A percentile compares a stretch with the other conserved stretches of the same genome.
Conservation (phyloP, 2,329 filamentous ascomycete species). For the Fusarium decemcellulare region DNA sequence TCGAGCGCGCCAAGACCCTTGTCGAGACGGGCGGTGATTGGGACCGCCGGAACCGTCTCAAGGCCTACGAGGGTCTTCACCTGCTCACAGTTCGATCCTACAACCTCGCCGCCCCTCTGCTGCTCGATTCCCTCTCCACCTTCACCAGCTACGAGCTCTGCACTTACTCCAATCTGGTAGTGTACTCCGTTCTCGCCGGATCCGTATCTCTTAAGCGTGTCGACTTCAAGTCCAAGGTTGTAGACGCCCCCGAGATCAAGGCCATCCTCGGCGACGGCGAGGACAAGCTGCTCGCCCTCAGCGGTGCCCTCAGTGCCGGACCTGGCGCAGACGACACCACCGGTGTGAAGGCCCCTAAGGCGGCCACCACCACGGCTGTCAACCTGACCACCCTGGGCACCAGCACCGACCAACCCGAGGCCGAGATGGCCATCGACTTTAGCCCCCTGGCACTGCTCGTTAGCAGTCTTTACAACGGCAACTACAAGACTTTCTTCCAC, state of each 20-base stretch:
- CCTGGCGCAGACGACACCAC: constrained; percentile 86
- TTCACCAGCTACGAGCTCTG: constrained; percentile 99
- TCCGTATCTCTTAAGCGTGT: constrained; percentile 95
- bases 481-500: constrained; percentile 95
- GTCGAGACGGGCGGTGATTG: constrained; percentile 98
- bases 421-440: constrained; percentile 90
- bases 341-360: constrained; percentile 69
- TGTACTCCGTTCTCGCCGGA: constrained; percentile 95
- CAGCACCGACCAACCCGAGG: constrained; percentile 79
- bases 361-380: constrained; percentile 73
- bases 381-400: constrained; percentile 89
- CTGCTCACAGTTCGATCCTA: constrained; percentile 94
- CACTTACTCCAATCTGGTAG: constrained; percentile 93
- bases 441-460: constrained; percentile 89
- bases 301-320: constrained; percentile 85
- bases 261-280: constrained; percentile 93
- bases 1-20: constrained; percentile 89
- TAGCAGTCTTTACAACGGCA: constrained; percentile 90
- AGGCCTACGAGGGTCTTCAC: constrained; percentile 97
- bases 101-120: constrained; percentile 88
- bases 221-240: constrained; percentile 99
- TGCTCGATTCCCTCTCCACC: constrained; percentile 96
- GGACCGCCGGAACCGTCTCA: constrained; percentile 97
- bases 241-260: constrained; percentile 98
- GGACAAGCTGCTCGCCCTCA: constrained; percentile 87